Base-by-base conservation (phyloP, 2,329 filamentous ascomycete genomes). In the Aspergillus felis region DNA sequence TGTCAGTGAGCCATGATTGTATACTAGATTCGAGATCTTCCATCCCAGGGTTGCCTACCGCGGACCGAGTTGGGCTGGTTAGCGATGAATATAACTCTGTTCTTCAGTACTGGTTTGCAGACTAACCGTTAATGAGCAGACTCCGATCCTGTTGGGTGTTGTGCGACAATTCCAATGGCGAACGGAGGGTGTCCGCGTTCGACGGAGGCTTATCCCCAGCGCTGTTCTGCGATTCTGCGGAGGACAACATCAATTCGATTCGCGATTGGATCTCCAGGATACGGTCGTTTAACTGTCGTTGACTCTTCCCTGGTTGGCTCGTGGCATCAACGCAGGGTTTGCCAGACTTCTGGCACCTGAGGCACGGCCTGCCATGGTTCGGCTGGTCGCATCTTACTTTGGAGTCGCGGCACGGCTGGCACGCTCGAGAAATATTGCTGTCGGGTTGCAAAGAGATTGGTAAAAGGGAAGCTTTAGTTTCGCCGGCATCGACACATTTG, bases 331-430 rank as follows among this genome's bases (percentile, higher is more conserved):
- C n/a, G 47, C 47, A 50, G 9, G 5, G 0, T 6, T 50, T 50
- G 47, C 47, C 47, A 3, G 24, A 50, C 6, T 29, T 50, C 25
- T 50, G 47, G 14, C 47, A 50, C 14, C 47, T 3, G 8, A 50
- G 9, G 9, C 47, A 50, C 24, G 47, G 47, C 47, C 4, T 24
- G 47, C 22, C 24, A 25, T 25, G 47, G 5, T 50, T 29, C 4
- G 47, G 25, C 47, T 50, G 47, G 47, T 50, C 47, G 24, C 47
- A 50, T 50, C n/a, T 50, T 8, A 50, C 47, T 50, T 50, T 50
- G 0, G 47, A 29, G 14, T 12, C 47, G 29, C 47, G 47, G 24
- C 47, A 50, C 3, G 47, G 17, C 47, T 27, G 47, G 47, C 47
- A 50, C 29, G 47, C 47, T 50, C 47, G 25, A 3, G 1, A 5